Base-by-base conservation (phyloP, 495 filamentous ascomycete genomes). In the Daldinia vernicosa region DNA sequence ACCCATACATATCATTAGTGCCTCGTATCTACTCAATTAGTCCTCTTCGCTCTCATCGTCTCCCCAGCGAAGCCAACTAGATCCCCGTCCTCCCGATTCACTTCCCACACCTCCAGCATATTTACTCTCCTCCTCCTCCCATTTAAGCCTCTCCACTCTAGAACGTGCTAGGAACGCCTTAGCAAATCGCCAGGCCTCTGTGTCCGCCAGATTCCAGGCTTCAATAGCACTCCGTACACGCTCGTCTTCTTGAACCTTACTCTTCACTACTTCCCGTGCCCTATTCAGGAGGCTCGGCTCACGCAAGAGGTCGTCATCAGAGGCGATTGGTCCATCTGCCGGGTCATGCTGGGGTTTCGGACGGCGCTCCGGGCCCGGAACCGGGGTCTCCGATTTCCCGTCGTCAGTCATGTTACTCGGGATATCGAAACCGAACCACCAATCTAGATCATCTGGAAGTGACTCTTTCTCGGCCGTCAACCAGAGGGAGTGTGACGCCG, bases 131-230 rank as follows among this genome's bases (percentile, higher is more conserved):
- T 89, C 88, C 63, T 90, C 84, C 73, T 92, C 90, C 91, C 91
- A 94, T 79, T 84, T 83, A 66, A 77, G 65, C 65, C 90, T 81
- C 80, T 93, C 91, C 26, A 89, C 78, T 50, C 78, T 74, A 35
- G 83, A 80, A 45, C 92, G 75, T 19, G 88, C 90, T 33, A 83
- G 70, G 61, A 84, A 95, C 0, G 95, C 95, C 70, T 89, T 84
- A 8, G 92, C 90, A 73, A 99, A 98, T 72, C 89, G 87, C 95
- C 95, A 99, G 3, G 91, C 92, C 80, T 99, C 95, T 8, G 92
- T 91, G 79, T 97, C 93, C 5, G 92, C 94, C 70, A 97, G 70
- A 79, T 95, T 97, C 95, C 95, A 99, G 67, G 92, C 91, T 84
- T 98, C 95, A 17, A 92, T 85, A 43, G 90, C 88, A 24, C 85